These are phyloP conservation scores for Moesziomyces globuligerus DNA, from an alignment of 1,284 basidiomycete genomes.

Conservation along the genomic window DNA sequence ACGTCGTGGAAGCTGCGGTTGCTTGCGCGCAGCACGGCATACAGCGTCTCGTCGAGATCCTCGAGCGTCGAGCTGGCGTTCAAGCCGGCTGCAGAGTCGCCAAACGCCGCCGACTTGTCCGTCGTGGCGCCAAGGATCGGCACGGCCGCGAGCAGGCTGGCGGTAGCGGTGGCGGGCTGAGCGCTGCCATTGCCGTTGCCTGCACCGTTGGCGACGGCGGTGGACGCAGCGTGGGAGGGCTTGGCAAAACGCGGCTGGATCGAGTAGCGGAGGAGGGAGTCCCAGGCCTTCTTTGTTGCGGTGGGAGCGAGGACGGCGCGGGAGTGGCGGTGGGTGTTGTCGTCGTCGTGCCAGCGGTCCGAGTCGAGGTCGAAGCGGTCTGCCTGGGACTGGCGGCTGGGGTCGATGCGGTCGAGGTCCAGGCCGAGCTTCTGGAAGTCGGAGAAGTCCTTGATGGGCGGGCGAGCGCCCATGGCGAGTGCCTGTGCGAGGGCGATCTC, in stretches of 20 bases:
- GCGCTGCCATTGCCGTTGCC: conserved; percentile 13
- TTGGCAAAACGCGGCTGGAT: conserved; percentile 25
- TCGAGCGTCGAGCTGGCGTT: conserved; percentile 5
- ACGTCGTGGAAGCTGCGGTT: conserved; percentile 59
- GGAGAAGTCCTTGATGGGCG: conserved; percentile 46
- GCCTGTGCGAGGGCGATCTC: conserved; percentile 84
- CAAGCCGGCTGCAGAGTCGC: conserved; percentile 65
- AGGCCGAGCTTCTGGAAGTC: conserved; percentile 44
- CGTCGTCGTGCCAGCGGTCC: conserved; percentile 6
- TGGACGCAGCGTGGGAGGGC: not conserved
- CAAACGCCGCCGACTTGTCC: conserved; percentile 46
- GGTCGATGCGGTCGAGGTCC: conserved; percentile 47
- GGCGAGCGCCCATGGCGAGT: conserved; percentile 70
- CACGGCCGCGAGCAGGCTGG: conserved; percentile 41
- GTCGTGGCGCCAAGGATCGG: conserved; percentile 27
- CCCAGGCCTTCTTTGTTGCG: conserved; percentile 77
- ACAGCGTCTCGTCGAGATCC: conserved; percentile 65
- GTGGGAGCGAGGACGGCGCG: conserved; percentile 24
- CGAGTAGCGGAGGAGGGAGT: conserved; percentile 72
- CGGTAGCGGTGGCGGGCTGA: conserved; percentile 4
- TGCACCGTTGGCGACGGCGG: conserved; percentile 13
- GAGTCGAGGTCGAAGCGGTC: conserved; percentile 54
- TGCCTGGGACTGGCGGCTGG: conserved; percentile 41
- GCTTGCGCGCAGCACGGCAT: conserved; percentile 54
- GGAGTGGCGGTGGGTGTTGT: conserved; percentile 18